phyloP scores from a whole-genome alignment of 768 basidiomycete species.

The Steccherinum ochraceum region DNA sequence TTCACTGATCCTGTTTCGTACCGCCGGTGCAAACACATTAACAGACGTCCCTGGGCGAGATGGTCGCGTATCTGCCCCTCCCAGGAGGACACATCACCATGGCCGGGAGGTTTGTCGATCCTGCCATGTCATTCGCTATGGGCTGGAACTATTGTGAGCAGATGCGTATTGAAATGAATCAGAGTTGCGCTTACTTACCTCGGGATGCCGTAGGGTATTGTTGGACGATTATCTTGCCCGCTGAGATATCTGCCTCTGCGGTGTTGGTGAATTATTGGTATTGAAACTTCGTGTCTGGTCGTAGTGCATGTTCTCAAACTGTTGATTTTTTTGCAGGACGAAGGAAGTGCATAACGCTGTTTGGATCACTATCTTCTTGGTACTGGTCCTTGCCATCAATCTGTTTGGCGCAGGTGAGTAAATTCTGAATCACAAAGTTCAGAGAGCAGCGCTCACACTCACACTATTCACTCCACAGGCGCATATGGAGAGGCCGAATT shows the following conservation, averaged over 20 bases:
- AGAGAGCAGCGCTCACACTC: too few species aligned
- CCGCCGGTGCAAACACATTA: too few species aligned
- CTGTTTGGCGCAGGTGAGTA: slow-evolving; percentile 56
- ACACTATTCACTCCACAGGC: slow-evolving; percentile 26
- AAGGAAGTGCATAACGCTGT: slow-evolving; percentile 54
- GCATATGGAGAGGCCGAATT: slow-evolving; percentile 86
- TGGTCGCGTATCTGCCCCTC: slow-evolving; percentile 74
- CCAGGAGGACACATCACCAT: slow-evolving; percentile 78
- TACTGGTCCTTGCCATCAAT: slow-evolving; percentile 74
- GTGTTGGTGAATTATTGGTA: slow-evolving; percentile 69
- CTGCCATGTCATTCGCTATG: slow-evolving; percentile 53
- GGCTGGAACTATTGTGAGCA: slow-evolving; percentile 49
- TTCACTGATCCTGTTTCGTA: neutral
- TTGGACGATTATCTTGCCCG: slow-evolving; percentile 63
- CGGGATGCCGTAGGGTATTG: slow-evolving; percentile 32
- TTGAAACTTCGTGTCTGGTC: neutral
- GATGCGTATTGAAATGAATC: neutral
- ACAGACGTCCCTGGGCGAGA: slow-evolving; percentile 64
- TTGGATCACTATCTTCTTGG: slow-evolving; percentile 74
- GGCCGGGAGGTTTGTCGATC: slow-evolving; percentile 78
- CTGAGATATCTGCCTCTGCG: slow-evolving; percentile 69
- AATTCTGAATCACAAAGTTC: neutral
- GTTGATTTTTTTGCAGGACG: slow-evolving; percentile 21
- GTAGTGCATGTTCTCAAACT: slow-evolving; percentile 3
- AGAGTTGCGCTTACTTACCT: neutral